Evolutionary conservation across 768 basidiomycete genomes (phyloP).

Genomic region (Cyathus striatus): DNA sequence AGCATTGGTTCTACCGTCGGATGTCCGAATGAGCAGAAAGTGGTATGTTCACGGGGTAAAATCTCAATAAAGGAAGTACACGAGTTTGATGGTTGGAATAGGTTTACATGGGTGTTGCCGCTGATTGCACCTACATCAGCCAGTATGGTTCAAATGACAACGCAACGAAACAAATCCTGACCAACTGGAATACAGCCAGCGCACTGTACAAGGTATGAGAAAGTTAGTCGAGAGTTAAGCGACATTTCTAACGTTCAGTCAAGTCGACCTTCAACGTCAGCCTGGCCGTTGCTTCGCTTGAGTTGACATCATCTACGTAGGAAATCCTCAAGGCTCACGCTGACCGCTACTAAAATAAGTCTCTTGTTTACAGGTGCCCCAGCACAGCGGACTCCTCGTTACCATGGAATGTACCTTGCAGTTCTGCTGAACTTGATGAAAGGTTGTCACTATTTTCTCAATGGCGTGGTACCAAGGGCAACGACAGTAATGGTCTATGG

Average conservation of each 20-base stretch:
- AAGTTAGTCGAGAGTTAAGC: background rate
- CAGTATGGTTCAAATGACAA: constrained; percentile 59
- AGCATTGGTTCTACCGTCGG: constrained; percentile 66
- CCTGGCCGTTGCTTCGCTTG: constrained; percentile 76
- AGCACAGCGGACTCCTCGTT: constrained; percentile 37
- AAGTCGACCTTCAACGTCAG: constrained; percentile 78
- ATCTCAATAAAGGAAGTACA: background rate
- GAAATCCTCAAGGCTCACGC: no score
- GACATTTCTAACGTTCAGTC: constrained; percentile 2
- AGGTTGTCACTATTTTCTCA: constrained; percentile 75
- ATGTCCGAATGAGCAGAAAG: constrained; percentile 68
- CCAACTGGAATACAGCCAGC: constrained; percentile 75
- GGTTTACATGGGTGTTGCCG: constrained; percentile 83
- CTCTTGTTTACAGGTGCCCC: constrained; percentile 46
- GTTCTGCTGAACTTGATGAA: constrained; percentile 49
- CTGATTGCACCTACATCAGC: constrained; percentile 75
- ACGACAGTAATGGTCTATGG: constrained; percentile 81
- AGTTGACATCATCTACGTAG: no score
- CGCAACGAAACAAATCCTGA: constrained; percentile 73
- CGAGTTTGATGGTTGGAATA: constrained; percentile 13
- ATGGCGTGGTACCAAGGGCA: constrained; percentile 72
- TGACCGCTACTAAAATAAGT: no score
- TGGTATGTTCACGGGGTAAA: no score
- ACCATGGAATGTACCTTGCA: constrained; percentile 79
- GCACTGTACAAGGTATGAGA: constrained; percentile 56